Conservation (phyloP, 306 rosid species). For the Argentina anserina region DNA sequence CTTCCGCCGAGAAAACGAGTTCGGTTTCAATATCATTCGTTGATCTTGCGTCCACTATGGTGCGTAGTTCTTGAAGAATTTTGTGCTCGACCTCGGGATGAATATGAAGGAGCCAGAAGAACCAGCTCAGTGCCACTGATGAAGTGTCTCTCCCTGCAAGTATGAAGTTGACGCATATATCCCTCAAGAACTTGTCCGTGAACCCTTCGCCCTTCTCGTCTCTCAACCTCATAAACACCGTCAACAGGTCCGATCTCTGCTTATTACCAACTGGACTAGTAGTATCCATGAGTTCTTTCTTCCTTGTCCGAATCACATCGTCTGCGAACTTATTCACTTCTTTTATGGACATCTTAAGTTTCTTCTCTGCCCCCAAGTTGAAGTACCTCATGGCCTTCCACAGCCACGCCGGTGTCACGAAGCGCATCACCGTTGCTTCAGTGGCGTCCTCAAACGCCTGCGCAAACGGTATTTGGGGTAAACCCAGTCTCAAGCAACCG, state of each 20-base stretch:
- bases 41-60: slow-evolving; percentile 45
- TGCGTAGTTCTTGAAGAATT: slow-evolving; percentile 54
- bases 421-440: slow-evolving; percentile 63
- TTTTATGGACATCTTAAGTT: slow-evolving; percentile 51
- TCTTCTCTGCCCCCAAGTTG: slow-evolving; percentile 61
- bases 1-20: slow-evolving; percentile 52
- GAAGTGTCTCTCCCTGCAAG: slow-evolving; percentile 96
- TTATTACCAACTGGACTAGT: not conserved
- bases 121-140: slow-evolving; percentile 95
- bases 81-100: slow-evolving; percentile 63
- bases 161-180: slow-evolving; percentile 87
- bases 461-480: slow-evolving; percentile 73
- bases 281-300: slow-evolving; percentile 42
- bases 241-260: slow-evolving; percentile 51
- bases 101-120: slow-evolving; percentile 72
- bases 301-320: slow-evolving; percentile 64
- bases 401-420: slow-evolving; percentile 50
- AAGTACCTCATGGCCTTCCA: slow-evolving; percentile 79
- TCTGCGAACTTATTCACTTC: slow-evolving; percentile 76
- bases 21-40: slow-evolving; percentile 20
- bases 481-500: slow-evolving; percentile 55
- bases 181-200: slow-evolving; percentile 80
- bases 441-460: slow-evolving; percentile 89
- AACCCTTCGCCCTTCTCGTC: slow-evolving; percentile 62
- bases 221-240: slow-evolving; percentile 64